Base-by-base conservation (phyloP, 106 monocot species). In the Allium fistulosum region DNA sequence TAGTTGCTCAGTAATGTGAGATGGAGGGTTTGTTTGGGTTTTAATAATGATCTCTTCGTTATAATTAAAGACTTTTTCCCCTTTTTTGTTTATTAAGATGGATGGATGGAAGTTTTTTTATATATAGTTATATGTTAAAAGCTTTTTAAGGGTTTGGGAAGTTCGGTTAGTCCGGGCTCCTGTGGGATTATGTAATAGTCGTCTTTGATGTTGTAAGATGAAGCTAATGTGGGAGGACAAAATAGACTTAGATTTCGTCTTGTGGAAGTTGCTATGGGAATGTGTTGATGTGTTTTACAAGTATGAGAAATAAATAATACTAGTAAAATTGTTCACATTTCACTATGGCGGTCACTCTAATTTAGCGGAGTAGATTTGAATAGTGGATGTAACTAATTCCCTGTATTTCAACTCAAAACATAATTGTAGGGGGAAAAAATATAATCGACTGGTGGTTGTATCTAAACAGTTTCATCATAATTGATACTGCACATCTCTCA, bases 1-100 rank as follows among this genome's bases (percentile, higher is more conserved):
- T 47, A 85, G 85, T 74, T 85, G 85, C 80, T 85, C 85, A 11
- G 67, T 85, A 17, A 85, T 85, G 85, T 85, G 85, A 85, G 49
- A 18, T 6, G 26, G 22, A 15, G 53, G 53, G 6, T 12, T 55
- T 55, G 6, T 12, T 55, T 55, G 53, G 53, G 15, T 12, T 12
- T 12, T 11, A 15, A 55, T 15, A 15, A 55, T 37, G 37, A 37
- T 37, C 37, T 37, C 37, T 37, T 37, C 37, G 37, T 37, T 37
- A 37, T 37, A 37, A 37, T 37, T 37, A 37, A 37, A 37, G 37
- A 37, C 37, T 37, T 37, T 28, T 37, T 37, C 2, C 37, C 37
- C 37, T 22, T 67, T 67, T 66, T 67, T 53, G 67, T 67, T 67
- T 26, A 10, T 53, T 53, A 52, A 52, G 22, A 51, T 67, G 67